phyloP scores from a whole-genome alignment of 108 stramenopile species.

The Parietichytrium sp. region DNA sequence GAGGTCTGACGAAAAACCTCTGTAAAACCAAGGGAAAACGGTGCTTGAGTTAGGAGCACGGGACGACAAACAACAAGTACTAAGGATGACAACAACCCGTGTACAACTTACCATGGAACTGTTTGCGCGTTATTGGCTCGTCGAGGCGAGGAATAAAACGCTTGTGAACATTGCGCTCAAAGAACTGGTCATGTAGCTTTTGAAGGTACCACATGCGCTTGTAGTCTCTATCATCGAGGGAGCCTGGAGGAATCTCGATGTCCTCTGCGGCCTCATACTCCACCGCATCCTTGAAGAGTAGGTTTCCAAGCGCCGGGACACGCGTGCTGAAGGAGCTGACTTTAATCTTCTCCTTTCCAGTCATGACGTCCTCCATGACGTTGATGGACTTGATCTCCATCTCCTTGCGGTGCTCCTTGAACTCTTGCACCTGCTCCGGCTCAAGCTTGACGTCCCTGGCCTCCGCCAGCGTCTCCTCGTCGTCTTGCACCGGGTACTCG shows the following conservation, averaged over 20 bases:
- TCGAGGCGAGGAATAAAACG: slow-evolving; percentile 25
- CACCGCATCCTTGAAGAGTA: slow-evolving; percentile 24
- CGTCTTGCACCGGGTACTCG: slow-evolving; percentile 15
- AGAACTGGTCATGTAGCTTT: neutral
- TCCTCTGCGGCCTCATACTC: neutral
- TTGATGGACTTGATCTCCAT: slow-evolving; percentile 24
- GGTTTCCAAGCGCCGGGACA: slow-evolving; percentile 13
- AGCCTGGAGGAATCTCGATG: neutral
- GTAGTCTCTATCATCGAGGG: neutral
- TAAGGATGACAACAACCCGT: too few species aligned
- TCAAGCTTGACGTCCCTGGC: neutral
- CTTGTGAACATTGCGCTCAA: neutral
- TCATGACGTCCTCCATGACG: neutral
- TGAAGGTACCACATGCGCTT: neutral
- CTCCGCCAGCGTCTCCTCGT: neutral
- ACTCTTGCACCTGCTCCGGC: neutral
- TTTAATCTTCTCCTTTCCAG: neutral
- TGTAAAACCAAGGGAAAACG: too few species aligned
- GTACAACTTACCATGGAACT: too few species aligned
- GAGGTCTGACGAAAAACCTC: neutral
- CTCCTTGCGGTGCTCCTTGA: too few species aligned
- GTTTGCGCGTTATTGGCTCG: neutral
- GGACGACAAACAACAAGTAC: too few species aligned
- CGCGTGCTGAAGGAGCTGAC: neutral
- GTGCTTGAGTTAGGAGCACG: too few species aligned